Conservation (phyloP, 1,284 basidiomycete genomes). For the Dichomitus squalens region DNA sequence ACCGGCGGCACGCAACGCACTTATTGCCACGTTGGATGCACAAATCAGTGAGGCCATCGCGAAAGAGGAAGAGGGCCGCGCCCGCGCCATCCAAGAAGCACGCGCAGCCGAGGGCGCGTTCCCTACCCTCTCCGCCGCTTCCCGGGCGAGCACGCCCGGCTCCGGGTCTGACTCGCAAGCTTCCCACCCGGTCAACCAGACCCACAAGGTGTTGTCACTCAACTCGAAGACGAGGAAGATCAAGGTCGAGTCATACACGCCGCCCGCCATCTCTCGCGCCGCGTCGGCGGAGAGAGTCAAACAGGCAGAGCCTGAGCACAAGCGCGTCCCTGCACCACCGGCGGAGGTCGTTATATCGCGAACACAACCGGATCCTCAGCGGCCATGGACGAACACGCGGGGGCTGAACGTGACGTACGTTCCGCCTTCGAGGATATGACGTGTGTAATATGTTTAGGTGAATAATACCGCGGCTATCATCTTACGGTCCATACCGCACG, state of each 20-base stretch:
- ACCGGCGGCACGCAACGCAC: slow-evolving; percentile 32
- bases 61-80: slow-evolving; percentile 51
- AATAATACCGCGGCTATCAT: no score
- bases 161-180: slow-evolving; percentile 27
- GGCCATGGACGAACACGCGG: slow-evolving; percentile 53
- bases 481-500: no score
- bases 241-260: slow-evolving; percentile 51
- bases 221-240: slow-evolving; percentile 54
- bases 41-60: slow-evolving; percentile 46
- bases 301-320: slow-evolving; percentile 38
- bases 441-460: not conserved
- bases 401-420: slow-evolving; percentile 43
- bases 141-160: slow-evolving; percentile 15
- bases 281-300: slow-evolving; percentile 32
- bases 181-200: slow-evolving; percentile 35
- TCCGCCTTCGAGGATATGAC: slow-evolving; percentile 27
- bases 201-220: slow-evolving; percentile 64
- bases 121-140: slow-evolving; percentile 48
- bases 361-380: slow-evolving; percentile 24
- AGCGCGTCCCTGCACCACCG: slow-evolving; percentile 46
- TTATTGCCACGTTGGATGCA: slow-evolving; percentile 46
- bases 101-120: slow-evolving; percentile 60
- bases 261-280: slow-evolving; percentile 39
- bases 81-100: slow-evolving; percentile 48
- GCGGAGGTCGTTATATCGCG: slow-evolving; percentile 37